Conservation (phyloP, 176 grass and related monocot genomes). For the Oryza meridionalis region DNA sequence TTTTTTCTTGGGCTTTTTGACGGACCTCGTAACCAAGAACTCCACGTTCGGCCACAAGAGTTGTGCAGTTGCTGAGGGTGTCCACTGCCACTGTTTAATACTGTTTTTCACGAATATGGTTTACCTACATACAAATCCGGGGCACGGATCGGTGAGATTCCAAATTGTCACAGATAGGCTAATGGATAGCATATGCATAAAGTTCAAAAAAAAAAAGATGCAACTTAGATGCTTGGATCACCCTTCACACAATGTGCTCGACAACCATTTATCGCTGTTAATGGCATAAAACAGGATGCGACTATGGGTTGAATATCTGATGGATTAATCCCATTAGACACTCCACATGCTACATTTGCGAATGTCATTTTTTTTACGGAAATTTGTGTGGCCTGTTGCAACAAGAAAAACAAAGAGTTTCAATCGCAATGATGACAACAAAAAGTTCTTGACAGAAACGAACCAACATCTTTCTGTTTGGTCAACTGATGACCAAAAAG, state of each 20-base stretch:
- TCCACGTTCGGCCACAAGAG: no score
- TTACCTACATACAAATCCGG: neutral
- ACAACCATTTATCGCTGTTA: neutral
- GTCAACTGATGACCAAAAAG: neutral
- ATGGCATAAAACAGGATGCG: neutral
- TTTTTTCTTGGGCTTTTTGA: neutral
- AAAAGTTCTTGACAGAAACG: neutral
- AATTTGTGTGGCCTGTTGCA: neutral
- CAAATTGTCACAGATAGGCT: neutral
- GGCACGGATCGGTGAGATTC: neutral
- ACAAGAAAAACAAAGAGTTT: neutral
- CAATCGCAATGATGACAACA: neutral
- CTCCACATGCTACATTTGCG: neutral
- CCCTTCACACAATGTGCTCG: neutral
- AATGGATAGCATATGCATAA: neutral
- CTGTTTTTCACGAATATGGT: neutral
- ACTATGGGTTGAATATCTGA: neutral
- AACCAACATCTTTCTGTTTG: neutral
- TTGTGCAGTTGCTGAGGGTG: no score
- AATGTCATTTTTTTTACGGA: neutral
- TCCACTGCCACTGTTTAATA: no score
- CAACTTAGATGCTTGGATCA: neutral
- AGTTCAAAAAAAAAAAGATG: neutral
- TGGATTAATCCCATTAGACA: neutral
- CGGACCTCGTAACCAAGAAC: neutral